Evolutionary conservation across 306 rosid species (phyloP), one percentile per base, ranked within the genome.

Genomic region (Cotoneaster glaucophyllus): DNA sequence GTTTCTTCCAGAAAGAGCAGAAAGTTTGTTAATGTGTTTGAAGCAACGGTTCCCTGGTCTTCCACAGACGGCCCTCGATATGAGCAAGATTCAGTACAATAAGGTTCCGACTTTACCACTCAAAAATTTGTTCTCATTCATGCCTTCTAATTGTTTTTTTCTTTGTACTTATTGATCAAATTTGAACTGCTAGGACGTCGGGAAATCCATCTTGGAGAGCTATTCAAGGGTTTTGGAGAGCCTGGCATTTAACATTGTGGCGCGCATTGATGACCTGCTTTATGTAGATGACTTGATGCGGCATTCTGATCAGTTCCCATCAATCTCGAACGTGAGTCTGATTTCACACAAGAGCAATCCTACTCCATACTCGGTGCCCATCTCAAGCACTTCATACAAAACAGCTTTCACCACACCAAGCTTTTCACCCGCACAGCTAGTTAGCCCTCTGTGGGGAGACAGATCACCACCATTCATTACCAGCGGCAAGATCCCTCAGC

Each of bases 1-100:
- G 11, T 71, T 96, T 85, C 90, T 96, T 52, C 92, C 97, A 6
- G 98, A 96, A 70, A 84, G 98, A 79, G 96, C 98, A 18, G 98
- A 96, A 82, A 92, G 89, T 82, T 89, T 96, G 69, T 67, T 96
- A 31, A 84, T 89, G 53, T 88, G 89, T 78, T 84, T 96, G 85
- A 96, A 90, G 91, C 93, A 92, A 73, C 91, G 93, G 22, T 92
- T 96, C 82, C 93, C 99, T 0, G 96, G 94, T 78, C 99, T 96
- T 80, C 96, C 98, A 78, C 99, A 92, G 84, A 87, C 99, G 4
- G 45, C 93, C 73, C 77, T 96, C 21, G 99, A 96, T 58, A 89
- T 88, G 90, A 90, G 93, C 89, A 96, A 96, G 87, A 92, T 96
- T 77, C 99, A 96, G 81, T 80, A 86, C 89, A 96, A 96, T 77